Base-by-base conservation (phyloP, 352 stramenopile genomes). In the Peronospora farinosa region DNA sequence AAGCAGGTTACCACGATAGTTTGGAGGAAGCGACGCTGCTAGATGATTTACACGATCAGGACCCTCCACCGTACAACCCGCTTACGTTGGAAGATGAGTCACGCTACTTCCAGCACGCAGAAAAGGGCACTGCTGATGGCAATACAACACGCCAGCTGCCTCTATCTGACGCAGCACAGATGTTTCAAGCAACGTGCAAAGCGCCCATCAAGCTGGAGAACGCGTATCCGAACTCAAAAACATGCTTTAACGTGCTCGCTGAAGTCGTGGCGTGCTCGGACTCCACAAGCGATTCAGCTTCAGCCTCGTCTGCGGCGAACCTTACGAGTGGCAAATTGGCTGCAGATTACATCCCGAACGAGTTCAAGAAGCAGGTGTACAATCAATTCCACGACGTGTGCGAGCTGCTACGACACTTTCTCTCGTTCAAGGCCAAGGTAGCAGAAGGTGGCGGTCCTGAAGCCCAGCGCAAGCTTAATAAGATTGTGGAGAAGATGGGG, bases 341-440 rank as follows among this genome's bases (percentile, higher is more conserved):
- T 1, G 77, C 80, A 5, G 77, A 87, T 39, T 86, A 72, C 41
- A 92, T 92, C 50, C 80, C 80, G 27, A 87, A 73, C 33, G 79
- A 94, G 36, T 92, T 92, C 58, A 92, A 92, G 63, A 89, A 88
- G 54, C 75, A 89, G 44, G 67, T 94, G 33, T 89, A 87, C 73
- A 83, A 79, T 39, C 79, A 90, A 47, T 92, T 91, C 53, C 80
- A 92, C 60, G 78, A 92, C 46, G 81, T 92, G 47, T 83, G 72
- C 31, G 83, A 94, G 48, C 31, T 94, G 33, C 51, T 94, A 47
- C 78, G 83, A 23, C 83, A 94, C 54, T 94, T 90, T 32, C 48
- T 92, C 25, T 80, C 78, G 40, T 94, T 94, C 60, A 88, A 90
- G 47, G 65, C 69, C 1, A 83, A 82, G 36, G 65, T 83, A 9